Evolutionary conservation across 495 filamentous ascomycete species (phyloP).

Genomic region (Daldinia loculata): DNA sequence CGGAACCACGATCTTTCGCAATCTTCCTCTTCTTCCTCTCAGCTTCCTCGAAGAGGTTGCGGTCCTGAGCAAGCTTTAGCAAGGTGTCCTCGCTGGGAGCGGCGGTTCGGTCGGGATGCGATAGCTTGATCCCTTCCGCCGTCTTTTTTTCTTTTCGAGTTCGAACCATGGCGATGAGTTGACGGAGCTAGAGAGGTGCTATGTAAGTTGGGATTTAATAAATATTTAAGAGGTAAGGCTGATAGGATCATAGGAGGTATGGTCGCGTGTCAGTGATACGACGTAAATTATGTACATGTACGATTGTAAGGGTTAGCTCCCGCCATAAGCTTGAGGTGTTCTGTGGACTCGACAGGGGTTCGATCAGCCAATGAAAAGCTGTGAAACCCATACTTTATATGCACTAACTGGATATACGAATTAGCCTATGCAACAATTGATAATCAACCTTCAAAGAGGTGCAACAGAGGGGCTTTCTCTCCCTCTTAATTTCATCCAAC

Average conservation of each 20-base stretch:
- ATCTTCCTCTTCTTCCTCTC: constrained; percentile 45
- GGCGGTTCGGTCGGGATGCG: constrained; percentile 66
- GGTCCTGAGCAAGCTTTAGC: constrained; percentile 69
- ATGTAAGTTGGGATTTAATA: not conserved
- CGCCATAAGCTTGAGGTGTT: not conserved
- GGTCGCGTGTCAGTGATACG: constrained; percentile 22
- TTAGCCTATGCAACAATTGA: constrained; percentile 26
- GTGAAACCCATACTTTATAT: not conserved
- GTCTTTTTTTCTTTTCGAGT: constrained; percentile 60
- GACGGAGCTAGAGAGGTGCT: not conserved
- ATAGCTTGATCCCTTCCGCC: constrained; percentile 62
- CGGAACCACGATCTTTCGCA: constrained; percentile 31
- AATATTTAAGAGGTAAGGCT: not conserved
- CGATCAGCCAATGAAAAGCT: not conserved
- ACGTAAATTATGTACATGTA: constrained; percentile 3
- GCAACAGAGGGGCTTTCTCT: constrained; percentile 4
- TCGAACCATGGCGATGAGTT: constrained; percentile 49
- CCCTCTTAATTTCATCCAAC: constrained; percentile 5
- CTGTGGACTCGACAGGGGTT: not conserved
- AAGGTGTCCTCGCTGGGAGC: constrained; percentile 66
- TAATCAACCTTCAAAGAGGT: constrained; percentile 2
- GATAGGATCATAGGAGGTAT: not conserved
- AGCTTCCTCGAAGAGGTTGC: constrained; percentile 57
- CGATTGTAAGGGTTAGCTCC: not conserved
- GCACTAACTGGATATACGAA: not conserved